Conservation (phyloP, 495 filamentous ascomycete species). For the Bacidia rubella region DNA sequence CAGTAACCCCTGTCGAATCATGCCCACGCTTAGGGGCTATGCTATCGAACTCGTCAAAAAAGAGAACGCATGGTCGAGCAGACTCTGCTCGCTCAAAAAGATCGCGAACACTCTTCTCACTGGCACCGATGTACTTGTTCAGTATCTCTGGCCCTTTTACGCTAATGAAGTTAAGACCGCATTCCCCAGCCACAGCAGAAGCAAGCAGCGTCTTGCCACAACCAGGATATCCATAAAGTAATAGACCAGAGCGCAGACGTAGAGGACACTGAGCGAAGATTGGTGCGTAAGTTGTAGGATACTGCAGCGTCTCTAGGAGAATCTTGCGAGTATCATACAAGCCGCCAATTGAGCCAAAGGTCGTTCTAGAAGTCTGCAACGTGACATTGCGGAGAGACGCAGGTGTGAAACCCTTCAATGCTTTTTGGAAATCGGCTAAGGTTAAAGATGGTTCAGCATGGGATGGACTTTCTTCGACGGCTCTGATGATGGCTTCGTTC, state of each 20-base stretch:
- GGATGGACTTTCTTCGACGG: slow-evolving; percentile 25
- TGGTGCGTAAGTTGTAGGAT: slow-evolving; percentile 93
- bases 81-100: slow-evolving; percentile 85
- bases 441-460: slow-evolving; percentile 45
- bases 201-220: slow-evolving; percentile 94
- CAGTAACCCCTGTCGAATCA: slow-evolving; percentile 91
- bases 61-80: slow-evolving; percentile 80
- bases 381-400: slow-evolving; percentile 89
- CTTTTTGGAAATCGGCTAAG: slow-evolving; percentile 62
- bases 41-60: slow-evolving; percentile 97
- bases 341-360: slow-evolving; percentile 83
- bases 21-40: slow-evolving; percentile 96
- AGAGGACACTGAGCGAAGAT: slow-evolving; percentile 94
- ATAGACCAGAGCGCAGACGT: slow-evolving; percentile 76
- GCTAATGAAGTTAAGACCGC: slow-evolving; percentile 92
- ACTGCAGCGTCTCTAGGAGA: slow-evolving; percentile 86
- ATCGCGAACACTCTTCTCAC: slow-evolving; percentile 87
- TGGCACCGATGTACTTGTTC: slow-evolving; percentile 96
- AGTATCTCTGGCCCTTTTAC: slow-evolving; percentile 97
- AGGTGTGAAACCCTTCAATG: slow-evolving; percentile 83
- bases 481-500: slow-evolving; percentile 79
- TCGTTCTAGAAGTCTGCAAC: slow-evolving; percentile 75
- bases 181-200: slow-evolving; percentile 87
- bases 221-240: slow-evolving; percentile 89
- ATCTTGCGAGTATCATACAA: slow-evolving; percentile 71